Base-by-base conservation (phyloP, 2,329 filamentous ascomycete species). In the Arthroderma sp. region DNA sequence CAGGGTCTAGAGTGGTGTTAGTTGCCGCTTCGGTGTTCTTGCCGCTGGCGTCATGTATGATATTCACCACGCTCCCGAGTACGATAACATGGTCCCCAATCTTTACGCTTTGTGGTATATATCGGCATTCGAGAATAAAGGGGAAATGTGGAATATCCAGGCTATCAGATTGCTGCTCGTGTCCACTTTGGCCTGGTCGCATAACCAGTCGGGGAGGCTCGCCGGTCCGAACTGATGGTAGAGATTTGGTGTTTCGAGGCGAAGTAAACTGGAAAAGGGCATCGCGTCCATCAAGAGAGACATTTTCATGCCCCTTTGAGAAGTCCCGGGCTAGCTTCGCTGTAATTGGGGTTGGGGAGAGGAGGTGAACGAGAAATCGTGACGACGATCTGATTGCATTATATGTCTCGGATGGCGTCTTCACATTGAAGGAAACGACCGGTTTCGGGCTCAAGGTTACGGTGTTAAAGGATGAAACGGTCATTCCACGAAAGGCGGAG, bases 371-470 rank as follows among this genome's bases (percentile, higher is more conserved):
- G 5, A 66, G 64, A 49, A 80, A 73, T 0, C 62, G 54, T 3
- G 60, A 56, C 1, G 68, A 69, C 15, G 51, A 49, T 36, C 58
- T 53, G 6, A 80, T 72, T 5, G 73, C 73, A 43, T 69, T 64
- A 40, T 75, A 67, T 0, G 75, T 78, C 33, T 70, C 65, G 1
- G 75, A 79, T 1, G 74, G 73, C 1, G 68, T 53, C 42, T 70
- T 71, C 45, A 80, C 66, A 49, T 80, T 81, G 66, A 81, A 80
- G 1, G 74, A 76, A 28, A 80, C 65, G n/a, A 75, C 65, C 0
- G 77, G 74, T 1, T 56, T 51, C 1, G 77, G 77, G 29, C 65
- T 55, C 3, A 80, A 61, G 0, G 74, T 71, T 9, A 80, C 73
- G 3, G 75, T 75, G 48, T 64, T 77, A 58, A 81, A 72, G 1